Base-by-base conservation (phyloP, 2,329 filamentous ascomycete species). In the Penicillium aurantiogriseum region DNA sequence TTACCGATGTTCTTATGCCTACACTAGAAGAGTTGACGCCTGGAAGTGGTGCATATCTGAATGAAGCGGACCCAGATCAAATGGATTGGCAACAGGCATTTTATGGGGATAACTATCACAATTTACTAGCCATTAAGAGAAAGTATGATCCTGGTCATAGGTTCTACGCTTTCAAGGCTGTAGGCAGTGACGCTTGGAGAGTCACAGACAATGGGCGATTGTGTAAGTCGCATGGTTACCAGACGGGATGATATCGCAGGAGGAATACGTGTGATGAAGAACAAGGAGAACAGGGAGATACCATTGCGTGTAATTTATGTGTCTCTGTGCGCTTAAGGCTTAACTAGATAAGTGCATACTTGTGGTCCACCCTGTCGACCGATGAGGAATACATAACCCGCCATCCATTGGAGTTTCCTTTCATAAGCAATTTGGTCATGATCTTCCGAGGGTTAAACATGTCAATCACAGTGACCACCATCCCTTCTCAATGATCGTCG, bases 21-120 rank as follows among this genome's bases (percentile, higher is more conserved):
- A 39, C 17, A 1, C 19, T 65, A 3, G 51, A 56, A 23, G 45
- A 35, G 3, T 31, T 65, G 2, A 64, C 62, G 19, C 60, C 60
- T 6, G 54, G 39, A 1, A 42, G 56, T 6, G 67, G 66, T 3
- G 59, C 67, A 4, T 70, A 70, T 54, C 33, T 64, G 9, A 70
- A 66, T 45, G 68, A 69, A 42, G 66, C 55, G 2, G 63, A 70
- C 49, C 56, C 53, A n/a, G 60, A 63, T 6, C 54, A 68, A 23
- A 56, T 57, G 1, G 39, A 69, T n/a, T 71, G 61, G 59, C 53
- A 63, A 25, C 39, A 43, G 0, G 52, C 45, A 0, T 70, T 71
- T 19, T 70, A 69, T 47, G 62, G 67, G 0, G 17, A 33, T 2
- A 57, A 69, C 3, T 63, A 63, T 36, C 35, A 45, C 13, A 19